A percentile compares a stretch with the other conserved stretches of the same genome.
phyloP scores from a whole-genome alignment of 176 grass and related monocot species.

The Coix lacrymajobi region DNA sequence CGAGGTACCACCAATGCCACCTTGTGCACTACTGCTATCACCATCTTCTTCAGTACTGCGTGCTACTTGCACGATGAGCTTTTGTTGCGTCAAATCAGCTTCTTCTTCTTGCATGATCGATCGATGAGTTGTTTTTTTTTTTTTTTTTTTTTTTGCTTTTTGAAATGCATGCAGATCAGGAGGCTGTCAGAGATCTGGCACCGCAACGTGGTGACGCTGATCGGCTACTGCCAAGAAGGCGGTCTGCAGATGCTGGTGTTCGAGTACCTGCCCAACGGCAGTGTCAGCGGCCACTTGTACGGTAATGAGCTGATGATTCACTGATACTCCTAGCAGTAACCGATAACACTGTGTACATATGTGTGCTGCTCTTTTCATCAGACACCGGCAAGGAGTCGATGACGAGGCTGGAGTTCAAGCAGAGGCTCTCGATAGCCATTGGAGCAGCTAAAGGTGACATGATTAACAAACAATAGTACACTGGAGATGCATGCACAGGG shows the following conservation, averaged over 20 bases:
- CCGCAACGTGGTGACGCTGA: slow-evolving; percentile 69
- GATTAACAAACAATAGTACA: too few species aligned
- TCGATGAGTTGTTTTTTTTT: too few species aligned
- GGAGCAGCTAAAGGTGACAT: slow-evolving; percentile 89
- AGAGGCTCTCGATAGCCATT: slow-evolving; percentile 84
- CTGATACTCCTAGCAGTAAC: too few species aligned
- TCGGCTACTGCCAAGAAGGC: slow-evolving; percentile 88
- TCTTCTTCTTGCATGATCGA: too few species aligned
- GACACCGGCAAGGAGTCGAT: slow-evolving; percentile 43
- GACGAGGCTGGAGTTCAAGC: slow-evolving; percentile 91
- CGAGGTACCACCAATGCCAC: slow-evolving; percentile 32
- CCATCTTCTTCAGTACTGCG: too few species aligned
- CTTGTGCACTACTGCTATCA: too few species aligned
- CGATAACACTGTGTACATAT: not conserved
- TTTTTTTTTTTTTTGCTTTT: not conserved
- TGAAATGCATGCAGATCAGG: slow-evolving; percentile 43
- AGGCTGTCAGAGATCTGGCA: slow-evolving; percentile 73
- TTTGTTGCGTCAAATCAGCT: too few species aligned
- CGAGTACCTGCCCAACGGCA: slow-evolving; percentile 95
- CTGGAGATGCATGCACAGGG: not conserved
- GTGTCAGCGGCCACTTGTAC: slow-evolving; percentile 68
- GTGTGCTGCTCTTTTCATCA: slow-evolving; percentile 12
- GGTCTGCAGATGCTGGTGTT: slow-evolving; percentile 77
- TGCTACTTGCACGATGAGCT: too few species aligned
- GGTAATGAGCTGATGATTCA: slow-evolving; percentile 33